A percentile compares a stretch with the other conserved stretches of the same genome.
These are phyloP conservation scores for Saturnispora ahearnii DNA, from an alignment of 805 yeast genomes.

Conservation along the genomic window DNA sequence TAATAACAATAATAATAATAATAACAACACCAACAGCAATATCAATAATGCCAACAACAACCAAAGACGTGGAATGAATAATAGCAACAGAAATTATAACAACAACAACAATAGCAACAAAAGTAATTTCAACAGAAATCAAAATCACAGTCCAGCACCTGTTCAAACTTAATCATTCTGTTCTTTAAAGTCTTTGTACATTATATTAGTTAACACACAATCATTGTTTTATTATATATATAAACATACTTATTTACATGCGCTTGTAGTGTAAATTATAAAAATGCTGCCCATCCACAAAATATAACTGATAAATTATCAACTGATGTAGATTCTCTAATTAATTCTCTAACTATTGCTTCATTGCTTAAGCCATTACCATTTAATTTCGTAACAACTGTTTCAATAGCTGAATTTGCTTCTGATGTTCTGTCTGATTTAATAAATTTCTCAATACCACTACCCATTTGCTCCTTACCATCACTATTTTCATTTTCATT, in stretches of 20 bases:
- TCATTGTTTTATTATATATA: background rate
- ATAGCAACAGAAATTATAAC: slow-evolving; percentile 16
- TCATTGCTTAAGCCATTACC: slow-evolving; percentile 69
- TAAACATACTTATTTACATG: background rate
- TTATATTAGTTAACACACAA: background rate
- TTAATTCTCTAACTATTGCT: slow-evolving; percentile 73
- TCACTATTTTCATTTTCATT: slow-evolving; percentile 13
- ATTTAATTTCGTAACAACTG: slow-evolving; percentile 59
- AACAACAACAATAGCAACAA: slow-evolving; percentile 19
- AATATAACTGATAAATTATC: slow-evolving; percentile 65
- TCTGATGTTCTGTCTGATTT: slow-evolving; percentile 41
- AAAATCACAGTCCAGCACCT: background rate
- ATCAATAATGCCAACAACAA: slow-evolving; percentile 17
- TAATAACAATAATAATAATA: slow-evolving; percentile 18
- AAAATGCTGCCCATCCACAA: slow-evolving; percentile 80
- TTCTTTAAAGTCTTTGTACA: background rate
- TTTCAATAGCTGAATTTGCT: slow-evolving; percentile 68
- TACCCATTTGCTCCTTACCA: background rate
- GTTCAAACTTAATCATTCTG: background rate
- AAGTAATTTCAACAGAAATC: slow-evolving; percentile 19
- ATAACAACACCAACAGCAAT: slow-evolving; percentile 8
- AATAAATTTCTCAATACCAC: slow-evolving; percentile 15
- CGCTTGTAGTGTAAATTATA: slow-evolving; percentile 22
- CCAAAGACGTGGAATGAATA: slow-evolving; percentile 2
- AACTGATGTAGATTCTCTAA: slow-evolving; percentile 64